These are phyloP conservation scores for Pseudocohnilembus persalinus DNA, from an alignment of 169 alveolate species.

Conservation along the genomic window DNA sequence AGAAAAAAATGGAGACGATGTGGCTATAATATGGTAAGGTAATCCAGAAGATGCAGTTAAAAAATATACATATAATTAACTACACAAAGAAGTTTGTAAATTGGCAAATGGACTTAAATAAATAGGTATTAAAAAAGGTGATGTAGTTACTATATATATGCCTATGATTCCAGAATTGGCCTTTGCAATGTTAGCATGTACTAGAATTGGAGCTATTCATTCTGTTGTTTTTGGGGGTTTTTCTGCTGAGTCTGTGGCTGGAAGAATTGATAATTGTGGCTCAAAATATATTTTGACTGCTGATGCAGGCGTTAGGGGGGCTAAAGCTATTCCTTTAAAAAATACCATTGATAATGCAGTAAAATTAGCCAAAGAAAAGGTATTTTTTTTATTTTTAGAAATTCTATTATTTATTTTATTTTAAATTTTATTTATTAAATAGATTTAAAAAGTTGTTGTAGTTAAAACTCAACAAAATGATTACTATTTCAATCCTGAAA, in stretches of 20 bases:
- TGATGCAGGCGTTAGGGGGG: conserved; percentile 87
- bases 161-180: conserved; percentile 87
- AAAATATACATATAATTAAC: conserved; percentile 59
- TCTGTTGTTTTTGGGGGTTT: conserved; percentile 88
- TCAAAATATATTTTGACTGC: conserved; percentile 81
- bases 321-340: conserved; percentile 73
- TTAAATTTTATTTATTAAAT: too few relatives aligned
- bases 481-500: conserved; percentile 2
- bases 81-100: conserved; percentile 64
- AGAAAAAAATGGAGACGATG: background rate
- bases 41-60: background rate
- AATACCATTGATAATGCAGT: conserved; percentile 81
- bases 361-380: conserved; percentile 34
- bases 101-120: conserved; percentile 42
- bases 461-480: conserved; percentile 29
- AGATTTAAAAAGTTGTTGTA: background rate
- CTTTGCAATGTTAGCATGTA: conserved; percentile 82
- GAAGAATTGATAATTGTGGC: conserved; percentile 75
- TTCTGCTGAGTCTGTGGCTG: conserved; percentile 79
- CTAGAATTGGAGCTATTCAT: conserved; percentile 88
- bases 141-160: conserved; percentile 82
- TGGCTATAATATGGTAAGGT: background rate
- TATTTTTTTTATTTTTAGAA: conserved; percentile 50
- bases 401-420: too few relatives aligned
- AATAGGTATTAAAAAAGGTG: conserved; percentile 76